Conservation (phyloP, 139 green algal genomes). For the Axilococcus clingmanii region DNA sequence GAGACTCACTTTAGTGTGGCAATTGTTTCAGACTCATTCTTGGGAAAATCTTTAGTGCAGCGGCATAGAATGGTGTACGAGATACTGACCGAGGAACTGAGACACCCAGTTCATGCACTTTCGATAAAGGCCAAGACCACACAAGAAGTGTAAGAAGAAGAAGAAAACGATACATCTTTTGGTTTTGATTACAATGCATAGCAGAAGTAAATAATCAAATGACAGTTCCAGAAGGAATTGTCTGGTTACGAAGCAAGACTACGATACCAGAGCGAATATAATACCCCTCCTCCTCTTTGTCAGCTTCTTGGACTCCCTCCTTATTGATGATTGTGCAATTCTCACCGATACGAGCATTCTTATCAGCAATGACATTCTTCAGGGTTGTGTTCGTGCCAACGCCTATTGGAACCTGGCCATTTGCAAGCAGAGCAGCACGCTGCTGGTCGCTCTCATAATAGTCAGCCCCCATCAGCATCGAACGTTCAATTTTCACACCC, state of each 20-base stretch:
- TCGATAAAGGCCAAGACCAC: slow-evolving; percentile 35
- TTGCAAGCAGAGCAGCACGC: slow-evolving; percentile 36
- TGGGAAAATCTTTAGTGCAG: slow-evolving; percentile 30
- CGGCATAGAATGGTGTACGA: slow-evolving; percentile 45
- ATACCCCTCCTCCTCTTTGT: slow-evolving; percentile 73
- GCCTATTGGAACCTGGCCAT: slow-evolving; percentile 81
- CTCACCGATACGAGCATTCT: slow-evolving; percentile 95
- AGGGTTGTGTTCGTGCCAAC: slow-evolving; percentile 71
- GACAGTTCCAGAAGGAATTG: slow-evolving; percentile 60
- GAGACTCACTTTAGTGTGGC: slow-evolving; percentile 54
- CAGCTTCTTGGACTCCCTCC: slow-evolving; percentile 77
- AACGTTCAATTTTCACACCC: slow-evolving; percentile 55
- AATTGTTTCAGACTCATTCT: slow-evolving; percentile 34
- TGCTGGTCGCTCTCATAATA: slow-evolving; percentile 93
- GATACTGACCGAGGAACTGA: slow-evolving; percentile 36
- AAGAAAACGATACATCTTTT: too few relatives aligned
- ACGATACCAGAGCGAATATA: slow-evolving; percentile 96
- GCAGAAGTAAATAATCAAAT: slow-evolving; percentile 49
- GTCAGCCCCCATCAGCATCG: slow-evolving; percentile 94
- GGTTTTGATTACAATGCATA: background rate
- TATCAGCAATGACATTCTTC: slow-evolving; percentile 96
- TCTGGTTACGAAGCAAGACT: slow-evolving; percentile 79
- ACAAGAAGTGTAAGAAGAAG: slow-evolving; percentile 1
- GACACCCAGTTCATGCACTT: slow-evolving; percentile 36
- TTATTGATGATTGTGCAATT: slow-evolving; percentile 81